Base-by-base conservation (phyloP, 257 asterid species). In the Solanum lignicaule region DNA sequence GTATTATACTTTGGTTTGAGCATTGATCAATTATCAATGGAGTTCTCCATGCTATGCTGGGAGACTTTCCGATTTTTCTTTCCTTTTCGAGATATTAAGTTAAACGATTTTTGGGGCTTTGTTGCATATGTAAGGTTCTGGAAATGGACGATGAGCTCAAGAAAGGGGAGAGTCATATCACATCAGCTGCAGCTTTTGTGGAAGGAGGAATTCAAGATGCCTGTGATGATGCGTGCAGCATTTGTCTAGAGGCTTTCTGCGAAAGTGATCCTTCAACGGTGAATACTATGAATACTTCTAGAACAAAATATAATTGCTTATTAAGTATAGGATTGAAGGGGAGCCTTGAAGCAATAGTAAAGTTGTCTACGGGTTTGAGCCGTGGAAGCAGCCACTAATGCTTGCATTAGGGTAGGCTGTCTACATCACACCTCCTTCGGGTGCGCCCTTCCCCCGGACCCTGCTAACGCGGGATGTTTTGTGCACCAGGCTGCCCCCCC, bases 181-280 rank as follows among this genome's bases (percentile, higher is more conserved):
- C 93, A 82, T 96, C 99, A 87, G 95, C 98, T 25, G 98, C 95
- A 43, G 99, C 99, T 86, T 96, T 96, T 89, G 98, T 96, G 16
- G 98, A 94, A 93, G 99, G 98, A n/a, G 99, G 99, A 84, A 88
- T 94, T 87, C 99, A 95, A 87, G 99, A 96, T 86, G 95, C 98
- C 9, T 93, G 97, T 93, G 98, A 94, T 87, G 98, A 95, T 91
- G 86, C 98, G 36, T 96, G 99, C 87, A 96, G 99, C 94, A 96
- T 96, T 88, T 96, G 99, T 93, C 98, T 96, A 20, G 99, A 96
- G 91, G 93, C 91, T n/a, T 96, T 96, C 92, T 88, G 88, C 62
- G 95, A 95, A 83, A 89, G 94, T 79, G 96, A 96, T 90, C 99
- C 99, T 85, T 93, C 98, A 66, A 90, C 99, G 92, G 99, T 96